A percentile compares a stretch with the other conserved stretches of the same genome.
phyloP scores from a whole-genome alignment of 768 basidiomycete genomes.

The Mycena venus region DNA sequence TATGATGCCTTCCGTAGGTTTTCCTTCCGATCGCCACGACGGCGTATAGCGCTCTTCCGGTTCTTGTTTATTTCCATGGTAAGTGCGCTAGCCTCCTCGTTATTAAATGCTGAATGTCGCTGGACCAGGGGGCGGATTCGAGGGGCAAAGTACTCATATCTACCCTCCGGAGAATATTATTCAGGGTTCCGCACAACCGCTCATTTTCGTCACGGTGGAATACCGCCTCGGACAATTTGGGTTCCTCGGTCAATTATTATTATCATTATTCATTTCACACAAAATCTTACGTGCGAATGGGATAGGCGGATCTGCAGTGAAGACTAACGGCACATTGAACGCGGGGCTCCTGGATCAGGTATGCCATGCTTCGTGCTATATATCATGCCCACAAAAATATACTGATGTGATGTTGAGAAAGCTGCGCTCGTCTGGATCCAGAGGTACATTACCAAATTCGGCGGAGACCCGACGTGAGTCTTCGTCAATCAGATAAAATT shows the following conservation, averaged over 20 bases:
- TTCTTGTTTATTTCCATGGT: slow-evolving; percentile 60
- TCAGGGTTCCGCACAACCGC: slow-evolving; percentile 43
- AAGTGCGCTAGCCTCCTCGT: too few relatives aligned
- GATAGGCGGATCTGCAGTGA: slow-evolving; percentile 48
- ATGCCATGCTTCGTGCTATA: not conserved
- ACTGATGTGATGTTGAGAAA: slow-evolving; percentile 36
- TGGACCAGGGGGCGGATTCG: slow-evolving; percentile 63
- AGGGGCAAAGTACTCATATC: slow-evolving; percentile 48
- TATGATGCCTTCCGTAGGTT: slow-evolving; percentile 14
- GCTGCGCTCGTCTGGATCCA: slow-evolving; percentile 55
- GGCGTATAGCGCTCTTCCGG: slow-evolving; percentile 33
- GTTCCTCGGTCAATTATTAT: slow-evolving; percentile 58
- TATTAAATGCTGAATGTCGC: too few relatives aligned
- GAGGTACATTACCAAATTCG: slow-evolving; percentile 51
- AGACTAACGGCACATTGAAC: slow-evolving; percentile 48
- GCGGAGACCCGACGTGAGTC: slow-evolving; percentile 46
- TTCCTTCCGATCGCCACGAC: slow-evolving; percentile 27
- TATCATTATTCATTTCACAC: too few relatives aligned
- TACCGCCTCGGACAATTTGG: slow-evolving; percentile 59
- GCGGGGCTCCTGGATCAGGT: slow-evolving; percentile 50
- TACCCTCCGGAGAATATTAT: slow-evolving; percentile 48
- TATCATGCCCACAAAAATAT: not conserved
- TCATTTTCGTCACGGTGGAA: slow-evolving; percentile 58
- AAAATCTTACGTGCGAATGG: not conserved
- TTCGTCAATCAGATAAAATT: not conserved